Evolutionary conservation across 352 stramenopile species (phyloP).

Genomic region (Pythium aquatile): DNA sequence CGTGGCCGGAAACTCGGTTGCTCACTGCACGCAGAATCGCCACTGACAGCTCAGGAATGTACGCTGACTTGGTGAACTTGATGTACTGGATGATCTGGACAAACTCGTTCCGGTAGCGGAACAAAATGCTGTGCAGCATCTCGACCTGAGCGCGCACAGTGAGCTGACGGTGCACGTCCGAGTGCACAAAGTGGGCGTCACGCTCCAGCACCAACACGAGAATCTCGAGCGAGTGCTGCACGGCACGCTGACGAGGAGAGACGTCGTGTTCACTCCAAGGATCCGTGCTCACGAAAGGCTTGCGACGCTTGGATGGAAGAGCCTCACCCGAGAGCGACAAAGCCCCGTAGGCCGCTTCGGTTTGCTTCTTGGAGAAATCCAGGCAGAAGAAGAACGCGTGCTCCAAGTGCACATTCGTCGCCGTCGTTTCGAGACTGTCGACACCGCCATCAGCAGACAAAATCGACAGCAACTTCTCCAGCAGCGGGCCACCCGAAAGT

Average conservation of each 20-base stretch:
- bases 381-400: slow-evolving; percentile 83
- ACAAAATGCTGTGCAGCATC: slow-evolving; percentile 75
- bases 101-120: slow-evolving; percentile 65
- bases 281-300: slow-evolving; percentile 25
- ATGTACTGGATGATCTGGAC: slow-evolving; percentile 84
- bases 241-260: slow-evolving; percentile 56
- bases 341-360: slow-evolving; percentile 63
- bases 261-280: slow-evolving; percentile 17
- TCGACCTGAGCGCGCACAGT: slow-evolving; percentile 69
- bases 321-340: slow-evolving; percentile 59
- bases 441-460: slow-evolving; percentile 68
- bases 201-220: slow-evolving; percentile 71
- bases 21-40: slow-evolving; percentile 73
- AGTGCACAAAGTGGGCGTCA: slow-evolving; percentile 67
- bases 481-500: slow-evolving; percentile 57
- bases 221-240: slow-evolving; percentile 77
- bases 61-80: slow-evolving; percentile 74
- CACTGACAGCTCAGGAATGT: slow-evolving; percentile 69
- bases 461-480: slow-evolving; percentile 73
- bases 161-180: slow-evolving; percentile 50
- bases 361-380: slow-evolving; percentile 75
- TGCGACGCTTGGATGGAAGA: slow-evolving; percentile 21
- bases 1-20: slow-evolving; percentile 50
- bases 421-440: slow-evolving; percentile 69
- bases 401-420: slow-evolving; percentile 70